Evolutionary conservation across 768 basidiomycete species (phyloP).

Genomic region (Guyanaporus albipodus): DNA sequence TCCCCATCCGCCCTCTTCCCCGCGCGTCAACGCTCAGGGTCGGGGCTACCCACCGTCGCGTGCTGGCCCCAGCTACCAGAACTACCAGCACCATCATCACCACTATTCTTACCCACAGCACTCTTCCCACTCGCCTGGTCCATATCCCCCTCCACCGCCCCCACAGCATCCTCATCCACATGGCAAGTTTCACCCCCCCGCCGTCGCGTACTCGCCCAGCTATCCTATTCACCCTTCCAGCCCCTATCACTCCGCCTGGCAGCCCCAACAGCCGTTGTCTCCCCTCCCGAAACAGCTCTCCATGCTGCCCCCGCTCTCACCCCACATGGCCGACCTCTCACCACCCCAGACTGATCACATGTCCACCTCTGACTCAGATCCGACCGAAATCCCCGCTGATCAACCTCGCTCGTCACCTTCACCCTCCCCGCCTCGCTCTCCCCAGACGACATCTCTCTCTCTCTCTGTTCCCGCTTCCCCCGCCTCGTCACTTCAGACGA

Average conservation of each 20-base stretch:
- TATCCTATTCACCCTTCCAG: slow-evolving; percentile 21
- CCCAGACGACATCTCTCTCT: not conserved
- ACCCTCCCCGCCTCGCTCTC: slow-evolving; percentile 10
- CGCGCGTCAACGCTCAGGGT: slow-evolving; percentile 24
- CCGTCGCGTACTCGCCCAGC: slow-evolving; percentile 35
- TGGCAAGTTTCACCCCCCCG: slow-evolving; percentile 18
- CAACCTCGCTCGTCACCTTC: slow-evolving; percentile 6
- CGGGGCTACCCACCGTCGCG: slow-evolving; percentile 37
- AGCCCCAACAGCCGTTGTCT: slow-evolving; percentile 45
- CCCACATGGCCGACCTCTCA: not conserved
- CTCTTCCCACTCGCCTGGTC: slow-evolving; percentile 27
- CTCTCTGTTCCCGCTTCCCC: slow-evolving; percentile 5
- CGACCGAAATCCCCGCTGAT: not conserved
- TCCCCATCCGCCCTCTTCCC: slow-evolving; percentile 24
- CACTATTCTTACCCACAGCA: slow-evolving; percentile 32
- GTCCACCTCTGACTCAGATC: slow-evolving; percentile 5
- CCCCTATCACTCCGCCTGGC: slow-evolving; percentile 43
- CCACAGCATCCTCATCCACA: slow-evolving; percentile 24
- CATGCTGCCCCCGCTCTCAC: slow-evolving; percentile 36
- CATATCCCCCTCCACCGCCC: slow-evolving; percentile 23
- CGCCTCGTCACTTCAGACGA: not conserved
- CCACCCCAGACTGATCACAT: not conserved
- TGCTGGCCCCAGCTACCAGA: slow-evolving; percentile 37
- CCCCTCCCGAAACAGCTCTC: slow-evolving; percentile 63
- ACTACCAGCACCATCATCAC: slow-evolving; percentile 35